phyloP scores from a whole-genome alignment of 1,284 basidiomycete species.

The Somion occarium region DNA sequence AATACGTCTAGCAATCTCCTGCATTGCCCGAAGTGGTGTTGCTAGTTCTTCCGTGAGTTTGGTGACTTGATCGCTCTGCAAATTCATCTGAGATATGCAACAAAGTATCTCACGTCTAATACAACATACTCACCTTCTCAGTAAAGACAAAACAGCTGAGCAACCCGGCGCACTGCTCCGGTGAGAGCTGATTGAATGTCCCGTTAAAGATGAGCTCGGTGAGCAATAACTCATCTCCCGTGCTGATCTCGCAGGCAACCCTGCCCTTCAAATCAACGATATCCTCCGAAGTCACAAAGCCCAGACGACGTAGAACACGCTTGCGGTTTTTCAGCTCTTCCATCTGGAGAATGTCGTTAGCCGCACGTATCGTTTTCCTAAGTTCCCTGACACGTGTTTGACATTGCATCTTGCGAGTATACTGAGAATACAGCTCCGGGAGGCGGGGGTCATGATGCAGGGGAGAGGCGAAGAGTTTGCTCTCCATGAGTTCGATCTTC shows the following conservation, averaged over 20 bases:
- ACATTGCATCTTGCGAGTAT: conserved; percentile 72
- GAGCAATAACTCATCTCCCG: conserved; percentile 93
- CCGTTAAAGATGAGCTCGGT: conserved; percentile 99
- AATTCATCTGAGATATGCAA: not conserved
- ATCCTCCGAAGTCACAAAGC: conserved; percentile 85
- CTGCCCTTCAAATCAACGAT: conserved; percentile 98
- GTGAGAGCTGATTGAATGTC: conserved; percentile 85
- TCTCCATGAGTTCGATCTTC: conserved; percentile 81
- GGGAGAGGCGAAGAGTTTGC: conserved; percentile 71
- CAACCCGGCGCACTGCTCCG: conserved; percentile 91
- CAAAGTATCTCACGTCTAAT: conserved; percentile 1
- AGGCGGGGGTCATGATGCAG: conserved; percentile 75
- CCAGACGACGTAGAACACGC: conserved; percentile 87
- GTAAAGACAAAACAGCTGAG: conserved; percentile 96
- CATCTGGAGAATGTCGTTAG: conserved; percentile 91
- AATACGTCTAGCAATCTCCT: conserved; percentile 92
- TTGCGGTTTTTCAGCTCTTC: conserved; percentile 97
- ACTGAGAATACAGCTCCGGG: conserved; percentile 76
- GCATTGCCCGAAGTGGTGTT: conserved; percentile 88
- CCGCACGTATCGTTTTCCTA: conserved; percentile 83
- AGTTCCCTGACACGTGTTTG: conserved; percentile 70
- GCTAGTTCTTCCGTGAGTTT: conserved; percentile 92
- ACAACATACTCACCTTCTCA: conserved; percentile 69
- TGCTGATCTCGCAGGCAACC: conserved; percentile 97
- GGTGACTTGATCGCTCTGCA: conserved; percentile 81